Evolutionary conservation across 768 basidiomycete genomes (phyloP).

Genomic region (Boletus speciosus): DNA sequence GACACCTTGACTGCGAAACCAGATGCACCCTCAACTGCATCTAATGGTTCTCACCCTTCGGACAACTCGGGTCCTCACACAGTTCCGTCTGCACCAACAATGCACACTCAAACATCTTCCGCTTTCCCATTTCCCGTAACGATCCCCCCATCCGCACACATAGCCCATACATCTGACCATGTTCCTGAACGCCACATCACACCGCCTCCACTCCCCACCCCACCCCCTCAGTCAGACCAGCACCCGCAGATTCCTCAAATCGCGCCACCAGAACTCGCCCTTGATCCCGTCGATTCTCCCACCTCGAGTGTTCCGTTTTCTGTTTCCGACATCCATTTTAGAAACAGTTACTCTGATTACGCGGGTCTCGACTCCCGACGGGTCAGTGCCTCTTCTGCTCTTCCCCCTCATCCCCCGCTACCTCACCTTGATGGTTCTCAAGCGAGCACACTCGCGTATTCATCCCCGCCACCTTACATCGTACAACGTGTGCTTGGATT

Average conservation of each 20-base stretch:
- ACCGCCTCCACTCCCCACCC: conserved; percentile 18
- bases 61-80: conserved; percentile 19
- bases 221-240: conserved; percentile 11
- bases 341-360: conserved; percentile 37
- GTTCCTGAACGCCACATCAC: conserved; percentile 16
- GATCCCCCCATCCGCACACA: conserved; percentile 41
- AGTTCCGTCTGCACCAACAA: conserved; percentile 19
- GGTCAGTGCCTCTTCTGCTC: conserved; percentile 32
- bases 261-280: conserved; percentile 25
- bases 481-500: conserved; percentile 33
- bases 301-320: conserved; percentile 56
- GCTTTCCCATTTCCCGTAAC: conserved; percentile 46
- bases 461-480: conserved; percentile 29
- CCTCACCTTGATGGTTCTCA: conserved; percentile 27
- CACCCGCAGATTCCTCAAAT: conserved; percentile 26
- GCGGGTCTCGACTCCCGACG: conserved; percentile 31
- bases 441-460: conserved; percentile 6
- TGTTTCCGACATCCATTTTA: conserved; percentile 51
- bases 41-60: conserved; percentile 28
- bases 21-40: conserved; percentile 33
- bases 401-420: conserved; percentile 43
- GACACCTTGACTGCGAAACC: conserved; percentile 18
- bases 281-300: conserved; percentile 42
- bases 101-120: conserved; percentile 24
- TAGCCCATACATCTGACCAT: conserved; percentile 15